A percentile compares a stretch with the other conserved stretches of the same genome.
Evolutionary conservation across 2,329 filamentous ascomycete species (phyloP).

Genomic region (Plenodomus tracheiphilus): DNA sequence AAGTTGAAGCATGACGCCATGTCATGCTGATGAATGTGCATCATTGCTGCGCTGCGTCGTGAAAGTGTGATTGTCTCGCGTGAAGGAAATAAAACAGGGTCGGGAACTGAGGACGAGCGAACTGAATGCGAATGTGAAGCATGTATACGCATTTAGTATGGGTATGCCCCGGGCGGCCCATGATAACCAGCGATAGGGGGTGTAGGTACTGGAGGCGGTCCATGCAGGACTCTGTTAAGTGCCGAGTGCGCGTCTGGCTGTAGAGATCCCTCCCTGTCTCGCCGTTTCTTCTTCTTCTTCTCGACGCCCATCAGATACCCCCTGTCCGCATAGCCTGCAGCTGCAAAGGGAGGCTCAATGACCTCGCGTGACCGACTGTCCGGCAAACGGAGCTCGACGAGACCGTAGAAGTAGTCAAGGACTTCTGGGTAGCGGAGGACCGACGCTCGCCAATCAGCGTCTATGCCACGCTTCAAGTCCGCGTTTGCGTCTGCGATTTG

Average conservation of each 20-base stretch:
- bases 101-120: no score
- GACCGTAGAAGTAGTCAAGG: slow-evolving; percentile 76
- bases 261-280: slow-evolving; percentile 33
- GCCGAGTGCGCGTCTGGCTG: slow-evolving; percentile 21
- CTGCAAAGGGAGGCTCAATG: slow-evolving; percentile 44
- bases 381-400: slow-evolving; percentile 69
- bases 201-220: slow-evolving; percentile 40
- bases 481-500: slow-evolving; percentile 67
- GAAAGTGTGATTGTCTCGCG: neutral
- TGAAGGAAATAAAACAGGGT: no score
- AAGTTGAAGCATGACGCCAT: neutral
- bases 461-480: slow-evolving; percentile 71
- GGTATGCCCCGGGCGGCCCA: slow-evolving; percentile 28
- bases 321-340: slow-evolving; percentile 42
- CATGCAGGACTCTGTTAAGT: slow-evolving; percentile 28
- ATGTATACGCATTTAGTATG: slow-evolving; percentile 9
- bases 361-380: slow-evolving; percentile 53
- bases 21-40: neutral
- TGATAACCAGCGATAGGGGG: slow-evolving; percentile 37
- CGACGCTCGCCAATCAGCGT: slow-evolving; percentile 76
- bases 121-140: no score
- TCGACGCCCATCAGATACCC: slow-evolving; percentile 35
- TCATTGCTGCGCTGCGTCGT: neutral
- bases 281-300: slow-evolving; percentile 42
- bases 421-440: slow-evolving; percentile 78